Base-by-base conservation (phyloP, 768 basidiomycete genomes). In the Kwoniella bestiolae region DNA sequence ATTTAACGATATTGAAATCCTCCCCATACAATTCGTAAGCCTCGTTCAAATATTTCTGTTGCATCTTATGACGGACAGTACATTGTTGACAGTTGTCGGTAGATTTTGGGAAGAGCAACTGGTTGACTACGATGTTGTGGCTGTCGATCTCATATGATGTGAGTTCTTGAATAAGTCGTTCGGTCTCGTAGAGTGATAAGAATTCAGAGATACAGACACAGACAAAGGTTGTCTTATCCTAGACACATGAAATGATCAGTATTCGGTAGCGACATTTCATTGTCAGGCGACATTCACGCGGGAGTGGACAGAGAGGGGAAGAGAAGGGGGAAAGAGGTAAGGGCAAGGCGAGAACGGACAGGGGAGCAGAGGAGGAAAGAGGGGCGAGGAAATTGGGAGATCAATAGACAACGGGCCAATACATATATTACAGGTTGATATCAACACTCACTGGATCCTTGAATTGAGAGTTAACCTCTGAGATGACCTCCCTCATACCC, bases 191-290 rank as follows among this genome's bases (percentile, higher is more conserved):
- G 28, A 99, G 84, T 14, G 94, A 96, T 72, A 98, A 83, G 86
- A 99, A 98, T 81, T 98, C 95, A 57, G 95, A 96, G 78, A 98
- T 97, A 85, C 93, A 93, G 57, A 98, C 95, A 75, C 96, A 97
- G 73, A 99, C 90, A 76, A 99, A 99, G 18, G 94, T 97, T 11
- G 96, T 99, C 83, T 94, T 95, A 83, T 99, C 96, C 92, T 94
- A 72, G 34, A 55, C 8, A 31, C 34, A 3, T 21, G 23, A n/a
- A n/a, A n/a, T n/a, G n/a, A n/a, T n/a, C n/a, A n/a, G n/a, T n/a
- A n/a, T n/a, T n/a, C n/a, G n/a, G n/a, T n/a, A n/a, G n/a, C n/a
- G n/a, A n/a, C n/a, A n/a, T n/a, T n/a, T n/a, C n/a, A n/a, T n/a
- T n/a, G n/a, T n/a, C n/a, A n/a, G n/a, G n/a, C n/a, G n/a, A n/a